Evolutionary conservation across 176 grass and related monocot species (phyloP).

Genomic region (Thalia dealbata): DNA sequence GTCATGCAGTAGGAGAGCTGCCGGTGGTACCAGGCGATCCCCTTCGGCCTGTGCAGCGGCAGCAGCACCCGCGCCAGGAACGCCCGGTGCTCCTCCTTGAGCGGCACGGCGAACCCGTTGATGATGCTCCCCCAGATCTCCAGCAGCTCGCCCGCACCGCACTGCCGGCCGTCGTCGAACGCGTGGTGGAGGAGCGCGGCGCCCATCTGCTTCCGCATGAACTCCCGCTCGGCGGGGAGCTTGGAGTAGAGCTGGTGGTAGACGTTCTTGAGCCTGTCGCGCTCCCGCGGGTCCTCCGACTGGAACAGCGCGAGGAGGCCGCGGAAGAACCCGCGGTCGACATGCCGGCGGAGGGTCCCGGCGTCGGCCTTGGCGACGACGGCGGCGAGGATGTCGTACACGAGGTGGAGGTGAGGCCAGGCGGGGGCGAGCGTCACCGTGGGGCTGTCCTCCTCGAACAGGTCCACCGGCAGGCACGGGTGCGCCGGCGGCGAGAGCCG

Average conservation of each 20-base stretch:
- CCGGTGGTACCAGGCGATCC: constrained; percentile 45
- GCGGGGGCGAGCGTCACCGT: constrained; percentile 21
- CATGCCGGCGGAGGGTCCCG: constrained; percentile 35
- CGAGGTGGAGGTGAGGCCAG: constrained; percentile 57
- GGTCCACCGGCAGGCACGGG: constrained; percentile 16
- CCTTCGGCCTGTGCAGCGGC: constrained; percentile 57
- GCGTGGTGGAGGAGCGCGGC: constrained; percentile 29
- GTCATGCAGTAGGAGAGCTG: constrained; percentile 73
- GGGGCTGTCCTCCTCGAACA: constrained; percentile 29
- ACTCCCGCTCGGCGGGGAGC: constrained; percentile 53
- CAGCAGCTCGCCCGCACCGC: constrained; percentile 51
- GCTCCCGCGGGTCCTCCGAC: constrained; percentile 83
- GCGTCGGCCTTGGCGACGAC: constrained; percentile 22
- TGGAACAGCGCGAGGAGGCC: constrained; percentile 37
- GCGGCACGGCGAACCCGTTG: constrained; percentile 68
- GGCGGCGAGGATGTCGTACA: constrained; percentile 54
- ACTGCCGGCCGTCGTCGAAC: constrained; percentile 33
- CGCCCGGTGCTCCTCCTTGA: constrained; percentile 68
- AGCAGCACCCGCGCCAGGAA: constrained; percentile 64
- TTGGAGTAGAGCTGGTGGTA: constrained; percentile 79
- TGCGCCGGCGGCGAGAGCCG: constrained; percentile 41
- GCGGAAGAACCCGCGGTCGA: constrained; percentile 52
- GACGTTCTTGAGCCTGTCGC: constrained; percentile 48
- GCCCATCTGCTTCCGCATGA: constrained; percentile 64
- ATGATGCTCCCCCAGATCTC: constrained; percentile 94